Evolutionary conservation across 2,329 filamentous ascomycete genomes (phyloP), one percentile per base, ranked within the genome.

Genomic region (Aspergillus niger): DNA sequence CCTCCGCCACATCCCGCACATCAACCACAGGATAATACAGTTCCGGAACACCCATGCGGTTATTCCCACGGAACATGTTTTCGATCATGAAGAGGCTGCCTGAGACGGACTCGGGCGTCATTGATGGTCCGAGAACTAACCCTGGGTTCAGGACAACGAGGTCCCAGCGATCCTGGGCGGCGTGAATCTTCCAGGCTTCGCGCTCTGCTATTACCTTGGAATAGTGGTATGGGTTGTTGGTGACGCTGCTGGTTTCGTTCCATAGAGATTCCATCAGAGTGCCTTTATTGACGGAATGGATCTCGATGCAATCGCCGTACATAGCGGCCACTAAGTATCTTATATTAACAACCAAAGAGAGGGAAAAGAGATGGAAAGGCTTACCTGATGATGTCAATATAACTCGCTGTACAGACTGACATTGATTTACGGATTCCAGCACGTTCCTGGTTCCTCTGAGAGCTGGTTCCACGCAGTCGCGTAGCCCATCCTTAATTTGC

Each of bases 191-290:
- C 70, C 69, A 73, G 7, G 67, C 70, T 47, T 70, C 69, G 30
- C 63, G 67, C 36, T 73, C 70, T 7, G 69, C 69, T 2, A 69
- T 22, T 0, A 70, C 66, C 30, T 72, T 72, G 55, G 69, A 72
- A 52, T 70, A 69, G 28, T 63, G 58, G 57, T 72, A 72, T 2
- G 69, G 59, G 50, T 71, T 70, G 36, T 69, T 57, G n/a, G 39
- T 66, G 7, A 63, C 62, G n/a, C 65, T 63, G 62, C 66, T 70
- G 47, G 68, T 68, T 20, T 58, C 65, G 60, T 71, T 71, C 51
- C 67, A 72, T 49, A 67, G 65, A 1, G 59, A 39, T 6, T 68
- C 59, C 26, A 64, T 63, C 13, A 72, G 63, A 4, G 63, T 63
- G 13, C 57, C 57, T 51, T 65, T 56, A 53, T 63, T 66, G 55